Base-by-base conservation (phyloP, 805 yeast genomes). In the Komagataella kurtzmanii region DNA sequence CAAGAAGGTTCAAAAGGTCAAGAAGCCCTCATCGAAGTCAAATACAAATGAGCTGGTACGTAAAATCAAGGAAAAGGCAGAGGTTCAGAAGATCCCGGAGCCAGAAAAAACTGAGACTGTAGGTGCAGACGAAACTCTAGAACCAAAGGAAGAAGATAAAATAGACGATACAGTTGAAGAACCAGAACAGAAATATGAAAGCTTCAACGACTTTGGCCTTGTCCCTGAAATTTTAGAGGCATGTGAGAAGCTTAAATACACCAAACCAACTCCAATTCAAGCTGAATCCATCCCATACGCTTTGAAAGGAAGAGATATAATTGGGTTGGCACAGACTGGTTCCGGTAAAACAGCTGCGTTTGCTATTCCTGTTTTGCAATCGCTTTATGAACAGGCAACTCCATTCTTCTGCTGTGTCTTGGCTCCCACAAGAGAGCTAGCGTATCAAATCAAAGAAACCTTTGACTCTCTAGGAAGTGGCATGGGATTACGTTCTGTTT, bases 271-370 rank as follows among this genome's bases (percentile, higher is more conserved):
- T 0, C 96, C 98, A 8, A 93, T 91, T 65, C 99, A 91, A 69
- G 77, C 83, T 6, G 88, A 88, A 65, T 79, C 97, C 10, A 85
- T 91, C 55, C 98, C 98, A 1, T 85, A 85, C 57, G 97, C 96
- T 3, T 68, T 93, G 17, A 80, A 84, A 57, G 97, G 97, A 3
- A 80, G 88, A 57, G 99, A 91, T 68, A 83, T 91, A 48, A 89
- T 91, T 61, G 99, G 99, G 12, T 75, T 91, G 55, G 99, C 99
- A 0, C 97, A 91, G 62, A 91, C 99, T 0, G 99, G 99, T 47
- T 88, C 97, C 3, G 99, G 99, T 56, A 91, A 91, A 67, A 93
- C 99, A 0, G 99, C 98, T 0, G 99, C 99, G 0, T 93, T 93
- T 73, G 97, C 98, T 7, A 80, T 93, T 50, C 99, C 99, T 1